phyloP scores from a whole-genome alignment of 2,329 filamentous ascomycete genomes.

The Aureobasidium sp. region DNA sequence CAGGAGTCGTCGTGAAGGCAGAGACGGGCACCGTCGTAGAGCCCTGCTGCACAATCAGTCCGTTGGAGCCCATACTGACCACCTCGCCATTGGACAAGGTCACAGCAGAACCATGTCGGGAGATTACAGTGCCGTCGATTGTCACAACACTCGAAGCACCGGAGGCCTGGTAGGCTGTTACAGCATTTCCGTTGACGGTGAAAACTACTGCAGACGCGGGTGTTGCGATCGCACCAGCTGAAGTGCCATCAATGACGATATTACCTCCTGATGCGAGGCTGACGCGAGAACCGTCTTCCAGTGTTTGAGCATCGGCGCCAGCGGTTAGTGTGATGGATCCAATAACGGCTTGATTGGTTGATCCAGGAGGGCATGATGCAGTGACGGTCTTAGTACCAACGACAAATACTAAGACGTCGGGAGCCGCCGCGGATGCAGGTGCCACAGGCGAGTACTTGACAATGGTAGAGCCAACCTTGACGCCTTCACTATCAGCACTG shows the following conservation, averaged over 20 bases:
- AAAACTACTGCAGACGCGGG: conserved; percentile 14
- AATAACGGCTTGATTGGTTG: conserved; percentile 13
- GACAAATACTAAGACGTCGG: conserved; percentile 13
- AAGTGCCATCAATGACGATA: conserved; percentile 5
- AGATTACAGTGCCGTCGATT: conserved; percentile 17
- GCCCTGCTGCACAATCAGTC: neutral
- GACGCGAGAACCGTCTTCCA: conserved; percentile 17
- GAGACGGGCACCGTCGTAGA: neutral
- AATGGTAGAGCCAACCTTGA: neutral
- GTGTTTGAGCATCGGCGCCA: conserved; percentile 17
- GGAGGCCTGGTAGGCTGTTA: conserved; percentile 14
- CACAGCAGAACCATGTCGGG: conserved; percentile 14
- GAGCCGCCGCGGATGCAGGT: neutral
- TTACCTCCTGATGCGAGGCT: conserved; percentile 16
- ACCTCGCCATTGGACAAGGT: conserved; percentile 17
- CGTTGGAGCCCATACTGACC: conserved; percentile 15
- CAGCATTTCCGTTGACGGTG: conserved; percentile 15
- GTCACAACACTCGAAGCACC: conserved; percentile 1
- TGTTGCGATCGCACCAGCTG: neutral
- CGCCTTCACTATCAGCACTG: conserved; percentile 12
- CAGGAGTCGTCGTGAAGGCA: neutral
- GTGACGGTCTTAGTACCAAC: conserved; percentile 17
- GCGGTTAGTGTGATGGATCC: conserved; percentile 16
- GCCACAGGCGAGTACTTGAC: neutral
- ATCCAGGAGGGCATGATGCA: conserved; percentile 11